phyloP scores from a whole-genome alignment of 805 yeast species.

The Wickerhamiella galacta region DNA sequence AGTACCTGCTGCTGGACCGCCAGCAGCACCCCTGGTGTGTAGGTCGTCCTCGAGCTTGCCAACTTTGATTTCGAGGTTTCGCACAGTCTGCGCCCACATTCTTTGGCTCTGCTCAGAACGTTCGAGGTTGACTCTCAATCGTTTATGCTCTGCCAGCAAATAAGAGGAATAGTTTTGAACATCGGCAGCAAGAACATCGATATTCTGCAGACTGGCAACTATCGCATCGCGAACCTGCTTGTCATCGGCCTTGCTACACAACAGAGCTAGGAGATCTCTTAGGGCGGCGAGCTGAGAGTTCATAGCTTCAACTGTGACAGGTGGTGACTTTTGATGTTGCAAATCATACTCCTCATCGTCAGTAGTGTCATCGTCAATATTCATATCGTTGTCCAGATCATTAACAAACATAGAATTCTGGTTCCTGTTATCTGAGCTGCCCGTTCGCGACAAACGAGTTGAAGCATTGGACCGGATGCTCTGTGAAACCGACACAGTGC shows the following conservation, averaged over 20 bases:
- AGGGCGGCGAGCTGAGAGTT: slow-evolving; percentile 18
- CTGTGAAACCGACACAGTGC: too few species aligned
- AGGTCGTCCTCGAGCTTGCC: slow-evolving; percentile 25
- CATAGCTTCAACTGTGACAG: slow-evolving; percentile 15
- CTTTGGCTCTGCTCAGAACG: slow-evolving; percentile 15
- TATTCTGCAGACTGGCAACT: slow-evolving; percentile 9
- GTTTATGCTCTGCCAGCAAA: not conserved
- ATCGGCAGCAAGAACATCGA: slow-evolving; percentile 13
- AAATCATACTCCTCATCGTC: slow-evolving; percentile 14
- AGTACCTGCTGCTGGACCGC: slow-evolving; percentile 1
- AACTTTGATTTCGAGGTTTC: slow-evolving; percentile 25
- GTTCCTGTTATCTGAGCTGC: too few species aligned
- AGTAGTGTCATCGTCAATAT: slow-evolving; percentile 20
- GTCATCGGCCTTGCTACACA: slow-evolving; percentile 11
- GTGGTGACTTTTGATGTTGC: slow-evolving; percentile 8
- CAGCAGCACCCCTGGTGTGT: slow-evolving; percentile 13
- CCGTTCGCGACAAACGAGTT: too few species aligned
- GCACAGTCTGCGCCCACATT: slow-evolving; percentile 29
- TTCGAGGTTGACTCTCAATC: slow-evolving; percentile 9
- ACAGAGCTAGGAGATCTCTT: slow-evolving; percentile 13
- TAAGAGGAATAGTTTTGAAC: slow-evolving; percentile 7
- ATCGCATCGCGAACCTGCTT: slow-evolving; percentile 12
- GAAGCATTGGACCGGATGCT: too few species aligned
- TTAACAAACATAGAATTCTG: slow-evolving; percentile 10
- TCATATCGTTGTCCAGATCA: slow-evolving; percentile 23